Conservation (phyloP, 345 rosid species). For the Populus ilicifolia region DNA sequence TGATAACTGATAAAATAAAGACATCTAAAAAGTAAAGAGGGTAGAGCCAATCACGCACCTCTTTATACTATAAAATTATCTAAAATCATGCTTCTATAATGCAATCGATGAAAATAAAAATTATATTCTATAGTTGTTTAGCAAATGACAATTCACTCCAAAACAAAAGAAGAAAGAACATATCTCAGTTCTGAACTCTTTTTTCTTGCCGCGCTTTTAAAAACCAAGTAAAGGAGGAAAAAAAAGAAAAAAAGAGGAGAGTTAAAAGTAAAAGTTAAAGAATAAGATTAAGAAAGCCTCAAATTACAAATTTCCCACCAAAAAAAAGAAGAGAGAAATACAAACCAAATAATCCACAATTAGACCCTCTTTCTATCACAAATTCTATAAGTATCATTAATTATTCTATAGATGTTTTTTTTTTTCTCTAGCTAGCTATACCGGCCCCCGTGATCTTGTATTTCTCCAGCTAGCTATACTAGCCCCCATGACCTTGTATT, state of each 20-base stretch:
- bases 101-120: conserved; percentile 11
- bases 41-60: conserved; percentile 75
- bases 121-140: neutral
- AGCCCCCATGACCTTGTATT: neutral
- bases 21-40: conserved; percentile 28
- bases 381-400: conserved; percentile 12
- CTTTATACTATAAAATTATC: conserved; percentile 20
- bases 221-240: neutral
- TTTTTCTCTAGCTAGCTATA: neutral
- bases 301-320: conserved; percentile 19
- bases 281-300: conserved; percentile 26
- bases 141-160: neutral
- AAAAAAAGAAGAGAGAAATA: neutral
- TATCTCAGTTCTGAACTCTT: neutral
- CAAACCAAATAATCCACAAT: conserved; percentile 25
- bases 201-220: neutral
- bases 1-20: conserved; percentile 25
- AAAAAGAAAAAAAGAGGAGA: neutral
- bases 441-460: neutral
- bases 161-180: neutral
- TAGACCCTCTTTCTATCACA: conserved; percentile 7
- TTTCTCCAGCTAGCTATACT: neutral
- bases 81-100: conserved; percentile 32
- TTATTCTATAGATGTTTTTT: conserved; percentile 6
- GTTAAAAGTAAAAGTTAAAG: conserved; percentile 12